These are phyloP conservation scores for Ligustrum vulgare DNA, from an alignment of 257 asterid genomes.

Conservation along the genomic window DNA sequence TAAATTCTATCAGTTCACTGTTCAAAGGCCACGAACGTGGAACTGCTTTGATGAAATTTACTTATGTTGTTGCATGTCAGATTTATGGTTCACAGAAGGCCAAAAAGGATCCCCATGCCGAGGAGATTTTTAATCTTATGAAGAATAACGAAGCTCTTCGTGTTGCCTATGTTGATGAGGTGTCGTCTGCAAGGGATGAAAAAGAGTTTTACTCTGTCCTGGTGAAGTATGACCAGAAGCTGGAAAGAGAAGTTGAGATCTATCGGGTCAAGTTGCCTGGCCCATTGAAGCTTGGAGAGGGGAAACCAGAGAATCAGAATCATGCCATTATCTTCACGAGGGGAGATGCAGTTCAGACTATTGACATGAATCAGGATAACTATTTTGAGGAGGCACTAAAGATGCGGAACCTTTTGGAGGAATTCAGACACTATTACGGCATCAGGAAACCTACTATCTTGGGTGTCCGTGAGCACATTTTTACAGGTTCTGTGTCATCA, in stretches of 20 bases:
- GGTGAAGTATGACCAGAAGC: constrained; percentile 80
- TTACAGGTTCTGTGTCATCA: constrained; percentile 96
- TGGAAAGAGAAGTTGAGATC: constrained; percentile 90
- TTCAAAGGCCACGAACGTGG: constrained; percentile 97
- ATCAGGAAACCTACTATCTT: constrained; percentile 91
- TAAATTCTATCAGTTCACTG: constrained; percentile 59
- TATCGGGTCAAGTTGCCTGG: constrained; percentile 97
- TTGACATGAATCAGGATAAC: constrained; percentile 99
- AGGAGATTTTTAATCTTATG: constrained; percentile 89
- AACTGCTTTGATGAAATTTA: constrained; percentile 90
- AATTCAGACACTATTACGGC: constrained; percentile 75
- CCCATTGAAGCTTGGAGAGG: constrained; percentile 96
- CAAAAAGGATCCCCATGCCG: constrained; percentile 95
- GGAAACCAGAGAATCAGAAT: constrained; percentile 98
- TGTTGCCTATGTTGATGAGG: constrained; percentile 99
- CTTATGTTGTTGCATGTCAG: constrained; percentile 97
- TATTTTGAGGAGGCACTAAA: constrained; percentile 98
- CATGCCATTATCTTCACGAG: constrained; percentile 95
- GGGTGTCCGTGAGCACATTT: constrained; percentile 94
- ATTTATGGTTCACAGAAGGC: constrained; percentile 96
- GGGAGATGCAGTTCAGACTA: constrained; percentile 98
- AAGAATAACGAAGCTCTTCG: constrained; percentile 92
- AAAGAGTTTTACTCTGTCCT: constrained; percentile 84
- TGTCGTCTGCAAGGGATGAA: constrained; percentile 81
- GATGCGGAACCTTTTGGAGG: constrained; percentile 94